phyloP scores from a whole-genome alignment of 164 flowering plant genomes.

The Annona cherimola region DNA sequence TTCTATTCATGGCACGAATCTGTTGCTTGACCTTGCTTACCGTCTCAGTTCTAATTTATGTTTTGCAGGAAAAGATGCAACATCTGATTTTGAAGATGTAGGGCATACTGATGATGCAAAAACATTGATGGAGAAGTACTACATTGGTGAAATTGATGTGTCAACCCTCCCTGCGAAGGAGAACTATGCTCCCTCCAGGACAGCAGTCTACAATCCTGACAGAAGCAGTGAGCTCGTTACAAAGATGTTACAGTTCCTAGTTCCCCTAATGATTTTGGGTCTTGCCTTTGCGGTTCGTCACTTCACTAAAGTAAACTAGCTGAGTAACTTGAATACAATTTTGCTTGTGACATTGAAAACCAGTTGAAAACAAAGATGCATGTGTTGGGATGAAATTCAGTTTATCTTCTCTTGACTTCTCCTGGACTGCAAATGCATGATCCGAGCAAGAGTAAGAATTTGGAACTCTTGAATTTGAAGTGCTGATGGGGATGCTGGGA shows the following conservation, averaged over 20 bases:
- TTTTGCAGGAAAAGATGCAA: conserved; percentile 83
- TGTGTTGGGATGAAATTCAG: not conserved
- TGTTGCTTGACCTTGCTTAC: not conserved
- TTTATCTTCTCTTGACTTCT: too few relatives aligned
- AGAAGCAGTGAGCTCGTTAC: conserved; percentile 58
- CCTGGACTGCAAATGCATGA: not conserved
- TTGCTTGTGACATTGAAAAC: not conserved
- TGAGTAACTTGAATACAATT: not conserved
- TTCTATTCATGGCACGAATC: not conserved
- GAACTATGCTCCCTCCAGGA: conserved; percentile 35
- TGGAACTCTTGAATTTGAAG: not conserved
- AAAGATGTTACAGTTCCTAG: conserved; percentile 76
- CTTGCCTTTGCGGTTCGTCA: conserved; percentile 70
- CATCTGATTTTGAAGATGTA: conserved; percentile 85
- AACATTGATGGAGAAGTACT: conserved; percentile 70
- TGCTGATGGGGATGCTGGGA: not conserved
- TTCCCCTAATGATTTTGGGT: conserved; percentile 79
- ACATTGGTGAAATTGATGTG: conserved; percentile 70
- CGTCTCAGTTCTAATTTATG: not conserved
- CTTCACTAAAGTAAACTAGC: conserved; percentile 64
- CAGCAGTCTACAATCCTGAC: conserved; percentile 38
- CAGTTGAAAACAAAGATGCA: not conserved
- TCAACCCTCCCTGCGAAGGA: conserved; percentile 60
- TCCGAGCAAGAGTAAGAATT: not conserved
- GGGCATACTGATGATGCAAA: conserved; percentile 83